Evolutionary conservation across 2,329 filamentous ascomycete species (phyloP), one percentile per base, ranked within the genome.

Genomic region (Penicillium polonicum): DNA sequence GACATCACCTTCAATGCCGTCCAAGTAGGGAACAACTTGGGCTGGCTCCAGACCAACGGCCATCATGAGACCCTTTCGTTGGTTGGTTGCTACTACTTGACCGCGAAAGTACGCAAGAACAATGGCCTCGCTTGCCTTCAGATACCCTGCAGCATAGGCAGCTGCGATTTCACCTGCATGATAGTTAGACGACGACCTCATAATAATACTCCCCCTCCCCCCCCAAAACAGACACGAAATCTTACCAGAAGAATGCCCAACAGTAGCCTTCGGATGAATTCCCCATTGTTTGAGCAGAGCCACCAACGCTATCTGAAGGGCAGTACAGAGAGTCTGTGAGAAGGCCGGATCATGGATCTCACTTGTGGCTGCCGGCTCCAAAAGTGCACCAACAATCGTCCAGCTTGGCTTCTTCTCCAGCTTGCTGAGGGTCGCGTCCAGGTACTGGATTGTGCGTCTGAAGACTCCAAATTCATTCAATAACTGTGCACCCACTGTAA

Each of bases 261-360:
- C 58, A 8, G 69, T 65, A 6, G 48, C 55, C 4, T 27, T 9
- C 7, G 67, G 65, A 7, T n/a, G 31, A 12, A 73, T 57, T 9
- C 60, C 61, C 59, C 58, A 65, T 21, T 55, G 50, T 12, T 27
- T 29, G 7, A 70, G 59, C 4, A 71, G 55, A 13, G 69, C 60
- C 7, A 71, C 63, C 23, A 74, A 51, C 35, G 63, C 65, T 7
- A 73, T 55, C 49, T 74, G 71, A 15, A 74, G 31, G 15, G 62
- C 69, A 17, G 68, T 68, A 17, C 62, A 71, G 2, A 64, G 25
- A n/a, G 71, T 67, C 35, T 73, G 71, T 5, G 60, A 53, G n/a
- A 70, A 54, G 7, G 49, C 57, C 5, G 71, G 62, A 9, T 52
- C 39, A 43, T 66, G 36, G 7, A 71, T 60, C 55, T 57, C 54